These are phyloP conservation scores for Saccharomyces hybrid DNA, from an alignment of 1,139 yeast genomes.

Conservation along the genomic window DNA sequence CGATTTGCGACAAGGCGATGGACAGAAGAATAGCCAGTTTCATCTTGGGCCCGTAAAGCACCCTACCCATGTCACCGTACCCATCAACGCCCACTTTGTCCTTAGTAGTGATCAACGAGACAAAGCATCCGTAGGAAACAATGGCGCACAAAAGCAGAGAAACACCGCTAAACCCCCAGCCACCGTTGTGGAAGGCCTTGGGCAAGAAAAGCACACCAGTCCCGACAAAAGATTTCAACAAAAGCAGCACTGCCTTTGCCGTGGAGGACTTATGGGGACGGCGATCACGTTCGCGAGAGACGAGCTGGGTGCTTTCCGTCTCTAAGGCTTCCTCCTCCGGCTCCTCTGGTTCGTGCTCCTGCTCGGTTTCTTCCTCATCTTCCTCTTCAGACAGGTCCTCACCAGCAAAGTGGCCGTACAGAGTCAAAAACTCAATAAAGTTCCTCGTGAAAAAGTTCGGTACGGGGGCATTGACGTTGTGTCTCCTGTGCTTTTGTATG, in stretches of 20 bases:
- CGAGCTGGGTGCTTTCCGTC: conserved; percentile 9
- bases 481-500: conserved; percentile 35
- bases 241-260: conserved; percentile 58
- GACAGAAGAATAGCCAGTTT: conserved; percentile 66
- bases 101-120: conserved; percentile 48
- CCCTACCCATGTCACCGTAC: conserved; percentile 82
- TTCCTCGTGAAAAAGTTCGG: conserved; percentile 75
- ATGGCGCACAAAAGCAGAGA: conserved; percentile 62
- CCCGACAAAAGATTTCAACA: conserved; percentile 88
- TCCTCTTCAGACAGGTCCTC: conserved; percentile 81
- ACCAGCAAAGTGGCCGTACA: conserved; percentile 96
- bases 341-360: conserved; percentile 13
- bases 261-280: conserved; percentile 45
- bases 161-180: conserved; percentile 62
- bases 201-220: conserved; percentile 95
- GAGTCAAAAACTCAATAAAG: conserved; percentile 76
- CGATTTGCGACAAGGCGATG: conserved; percentile 81
- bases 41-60: conserved; percentile 61
- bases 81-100: conserved; percentile 54
- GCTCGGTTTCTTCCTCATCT: conserved; percentile 35
- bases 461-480: conserved; percentile 30
- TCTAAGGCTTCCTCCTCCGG: conserved; percentile 21
- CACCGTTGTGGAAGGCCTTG: conserved; percentile 85
- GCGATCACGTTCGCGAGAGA: conserved; percentile 7
- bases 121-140: conserved; percentile 80